Percentiles rank a stretch among this genome's conserved stretches.
Conservation (phyloP, 2,329 filamentous ascomycete species). For the Hymenotorrendiella dingleyae region DNA sequence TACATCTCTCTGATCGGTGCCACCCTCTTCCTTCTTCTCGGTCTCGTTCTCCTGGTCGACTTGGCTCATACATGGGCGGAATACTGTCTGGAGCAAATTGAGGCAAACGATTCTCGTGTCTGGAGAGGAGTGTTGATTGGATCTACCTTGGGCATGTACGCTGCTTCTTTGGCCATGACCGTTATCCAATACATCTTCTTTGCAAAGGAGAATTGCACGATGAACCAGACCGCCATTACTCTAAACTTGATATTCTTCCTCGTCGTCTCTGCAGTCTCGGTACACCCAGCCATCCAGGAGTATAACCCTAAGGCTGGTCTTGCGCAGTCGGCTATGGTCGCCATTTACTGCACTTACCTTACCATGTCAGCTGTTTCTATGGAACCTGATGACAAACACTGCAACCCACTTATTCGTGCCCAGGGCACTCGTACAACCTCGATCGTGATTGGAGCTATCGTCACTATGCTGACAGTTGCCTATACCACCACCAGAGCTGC, state of each 20-base stretch:
- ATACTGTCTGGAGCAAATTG: slow-evolving; percentile 89
- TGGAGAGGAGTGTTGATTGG: slow-evolving; percentile 89
- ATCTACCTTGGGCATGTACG: slow-evolving; percentile 89
- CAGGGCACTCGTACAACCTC: slow-evolving; percentile 85
- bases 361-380: slow-evolving; percentile 98
- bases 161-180: slow-evolving; percentile 87
- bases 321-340: slow-evolving; percentile 96
- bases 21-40: slow-evolving; percentile 89
- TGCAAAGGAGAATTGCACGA: slow-evolving; percentile 70
- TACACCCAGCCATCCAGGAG: slow-evolving; percentile 86
- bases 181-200: slow-evolving; percentile 98
- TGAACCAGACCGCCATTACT: slow-evolving; percentile 96
- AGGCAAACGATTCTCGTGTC: slow-evolving; percentile 73
- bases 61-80: slow-evolving; percentile 96
- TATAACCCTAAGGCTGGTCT: slow-evolving; percentile 89
- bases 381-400: slow-evolving; percentile 91
- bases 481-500: slow-evolving; percentile 97
- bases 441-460: slow-evolving; percentile 85
- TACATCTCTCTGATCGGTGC: slow-evolving; percentile 85
- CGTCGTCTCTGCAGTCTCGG: slow-evolving; percentile 73
- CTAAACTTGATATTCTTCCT: slow-evolving; percentile 85
- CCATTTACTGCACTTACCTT: slow-evolving; percentile 96
- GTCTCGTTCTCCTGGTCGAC: slow-evolving; percentile 87
- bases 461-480: slow-evolving; percentile 93
- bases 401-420: slow-evolving; percentile 85